These are phyloP conservation scores for Dalechampia spathulata DNA, from an alignment of 441 rosid genomes.

Conservation along the genomic window DNA sequence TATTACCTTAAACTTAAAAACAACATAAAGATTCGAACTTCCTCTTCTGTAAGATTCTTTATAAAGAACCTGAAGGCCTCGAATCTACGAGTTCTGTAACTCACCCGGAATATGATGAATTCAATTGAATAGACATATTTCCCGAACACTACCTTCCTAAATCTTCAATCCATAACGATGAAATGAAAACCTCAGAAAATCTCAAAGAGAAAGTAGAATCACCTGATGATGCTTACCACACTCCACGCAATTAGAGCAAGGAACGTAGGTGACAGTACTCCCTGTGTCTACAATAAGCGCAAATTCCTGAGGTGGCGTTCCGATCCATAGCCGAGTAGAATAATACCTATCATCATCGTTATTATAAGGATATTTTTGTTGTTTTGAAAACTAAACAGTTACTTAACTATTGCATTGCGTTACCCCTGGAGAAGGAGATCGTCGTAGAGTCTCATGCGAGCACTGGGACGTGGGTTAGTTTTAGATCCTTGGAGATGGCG, in stretches of 20 bases:
- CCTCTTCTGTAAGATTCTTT: too few relatives aligned
- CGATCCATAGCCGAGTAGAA: slow-evolving; percentile 83
- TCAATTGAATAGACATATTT: too few relatives aligned
- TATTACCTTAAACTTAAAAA: too few relatives aligned
- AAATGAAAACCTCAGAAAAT: too few relatives aligned
- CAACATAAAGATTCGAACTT: too few relatives aligned
- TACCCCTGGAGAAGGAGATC: slow-evolving; percentile 91
- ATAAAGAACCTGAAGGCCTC: too few relatives aligned
- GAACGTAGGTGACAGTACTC: slow-evolving; percentile 89
- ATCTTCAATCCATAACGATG: too few relatives aligned
- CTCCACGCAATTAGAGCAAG: slow-evolving; percentile 70
- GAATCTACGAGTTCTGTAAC: too few relatives aligned
- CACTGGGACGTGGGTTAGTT: slow-evolving; percentile 31
- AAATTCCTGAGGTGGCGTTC: slow-evolving; percentile 89
- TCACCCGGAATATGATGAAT: too few relatives aligned
- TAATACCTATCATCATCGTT: slow-evolving; percentile 46
- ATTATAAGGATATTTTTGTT: too few relatives aligned
- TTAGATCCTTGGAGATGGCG: slow-evolving; percentile 58
- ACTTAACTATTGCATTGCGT: neutral
- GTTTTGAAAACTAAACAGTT: too few relatives aligned
- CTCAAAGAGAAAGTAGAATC: neutral
- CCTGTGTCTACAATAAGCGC: slow-evolving; percentile 97
- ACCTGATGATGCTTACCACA: slow-evolving; percentile 96
- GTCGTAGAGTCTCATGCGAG: slow-evolving; percentile 87
- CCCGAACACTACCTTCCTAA: too few relatives aligned